A percentile compares a stretch with the other conserved stretches of the same genome.
Evolutionary conservation across 73 alveolate species (phyloP).

Genomic region (Paraurostyla sp.): DNA sequence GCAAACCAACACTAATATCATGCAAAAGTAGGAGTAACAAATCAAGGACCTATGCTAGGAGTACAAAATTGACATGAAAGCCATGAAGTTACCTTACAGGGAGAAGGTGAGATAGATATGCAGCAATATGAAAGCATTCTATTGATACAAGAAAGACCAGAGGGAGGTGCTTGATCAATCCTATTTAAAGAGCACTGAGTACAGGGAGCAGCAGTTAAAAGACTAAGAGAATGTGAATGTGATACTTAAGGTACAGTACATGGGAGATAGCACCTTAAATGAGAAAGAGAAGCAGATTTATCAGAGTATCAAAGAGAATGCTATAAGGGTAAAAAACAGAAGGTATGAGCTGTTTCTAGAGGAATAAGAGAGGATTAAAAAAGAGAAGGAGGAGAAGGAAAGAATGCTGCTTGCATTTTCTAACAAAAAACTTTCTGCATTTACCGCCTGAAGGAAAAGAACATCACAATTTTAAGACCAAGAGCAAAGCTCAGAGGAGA

Average conservation of each 20-base stretch:
- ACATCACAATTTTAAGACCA: too few species aligned
- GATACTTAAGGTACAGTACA: not conserved
- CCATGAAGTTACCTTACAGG: not conserved
- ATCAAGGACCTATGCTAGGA: not conserved
- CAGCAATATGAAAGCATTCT: not conserved
- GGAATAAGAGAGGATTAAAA: too few species aligned
- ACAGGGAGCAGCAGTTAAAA: not conserved
- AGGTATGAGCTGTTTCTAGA: too few species aligned
- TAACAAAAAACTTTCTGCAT: too few species aligned
- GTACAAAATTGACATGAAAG: not conserved
- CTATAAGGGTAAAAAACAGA: too few species aligned
- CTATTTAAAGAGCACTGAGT: not conserved
- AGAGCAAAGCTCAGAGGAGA: too few species aligned
- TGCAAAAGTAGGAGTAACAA: not conserved
- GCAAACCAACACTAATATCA: not conserved
- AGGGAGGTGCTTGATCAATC: not conserved
- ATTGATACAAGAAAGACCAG: slow-evolving; percentile 3
- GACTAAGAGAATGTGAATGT: slow-evolving; percentile 1
- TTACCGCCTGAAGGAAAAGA: too few species aligned
- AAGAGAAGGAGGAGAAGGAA: too few species aligned
- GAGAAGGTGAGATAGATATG: slow-evolving; percentile 5
- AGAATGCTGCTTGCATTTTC: too few species aligned
- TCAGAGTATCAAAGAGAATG: not conserved
- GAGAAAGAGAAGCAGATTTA: not conserved
- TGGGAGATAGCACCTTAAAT: not conserved